Base-by-base conservation (phyloP, 2,329 filamentous ascomycete genomes). In the Claviceps capensis region DNA sequence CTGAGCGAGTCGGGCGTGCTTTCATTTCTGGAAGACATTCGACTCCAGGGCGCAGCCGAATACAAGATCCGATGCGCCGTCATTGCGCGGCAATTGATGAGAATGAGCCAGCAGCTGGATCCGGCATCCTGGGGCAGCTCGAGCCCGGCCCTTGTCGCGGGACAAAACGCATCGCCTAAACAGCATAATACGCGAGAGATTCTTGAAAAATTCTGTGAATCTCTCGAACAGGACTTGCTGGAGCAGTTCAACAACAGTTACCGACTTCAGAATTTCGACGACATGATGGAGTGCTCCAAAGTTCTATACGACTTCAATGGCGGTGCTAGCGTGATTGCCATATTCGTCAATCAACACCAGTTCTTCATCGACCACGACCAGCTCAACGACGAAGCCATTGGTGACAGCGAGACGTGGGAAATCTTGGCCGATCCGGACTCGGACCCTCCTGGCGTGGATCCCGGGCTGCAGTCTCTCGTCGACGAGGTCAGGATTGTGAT, bases 181-280 rank as follows among this genome's bases (percentile, higher is more conserved):
- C 72, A 66, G 9, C 72, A 80, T 62, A 81, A 91, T 62, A 93
- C 88, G 2, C 81, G 88, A 56, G 90, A 96, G 66, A 81, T 94
- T 16, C 85, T 98, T 52, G 93, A 98, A 68, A 96, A 95, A 66
- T 98, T 97, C 67, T 87, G 90, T 26, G 93, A 98, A 66, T 90
- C 87, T 1, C 70, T 98, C 53, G 93, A 98, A 68, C 95, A 97
- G 64, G 93, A 98, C 63, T 74, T 98, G 41, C 72, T 98, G 55
- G 88, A 90, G 65, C 91, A 96, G 63, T 98, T 98, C 69, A 94
- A 98, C 72, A 88, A 94, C 63, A 96, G 91, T 72, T 97, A 97
- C 67, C 79, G 90, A 57, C 83, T 86, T 59, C 89, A 95, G 61
- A 95, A 97, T 68, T 96, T 95, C 63, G 88, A 96, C 59, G 90